Conservation (phyloP, 2,329 filamentous ascomycete species). For the Geosmithia putterillii region DNA sequence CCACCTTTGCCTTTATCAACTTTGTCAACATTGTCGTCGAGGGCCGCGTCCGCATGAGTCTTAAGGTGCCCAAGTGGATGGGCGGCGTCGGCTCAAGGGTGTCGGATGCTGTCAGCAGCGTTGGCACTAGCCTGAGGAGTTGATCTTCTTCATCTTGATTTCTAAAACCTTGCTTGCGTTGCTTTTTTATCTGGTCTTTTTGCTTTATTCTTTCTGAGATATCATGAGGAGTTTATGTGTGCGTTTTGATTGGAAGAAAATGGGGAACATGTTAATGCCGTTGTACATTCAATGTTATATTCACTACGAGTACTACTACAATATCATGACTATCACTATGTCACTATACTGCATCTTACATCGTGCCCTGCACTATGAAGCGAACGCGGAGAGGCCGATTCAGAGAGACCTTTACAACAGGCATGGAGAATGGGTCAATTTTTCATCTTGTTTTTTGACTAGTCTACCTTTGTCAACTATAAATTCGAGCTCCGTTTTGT, state of each 20-base stretch:
- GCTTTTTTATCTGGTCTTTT: constrained; percentile 3
- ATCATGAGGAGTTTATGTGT: constrained; percentile 1
- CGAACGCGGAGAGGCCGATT: too few species aligned
- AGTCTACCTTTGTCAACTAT: too few species aligned
- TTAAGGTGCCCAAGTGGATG: constrained; percentile 41
- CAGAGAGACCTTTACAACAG: too few species aligned
- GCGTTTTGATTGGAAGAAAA: not conserved
- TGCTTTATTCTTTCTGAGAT: constrained; percentile 3
- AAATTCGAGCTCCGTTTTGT: too few species aligned
- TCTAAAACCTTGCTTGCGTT: too few species aligned
- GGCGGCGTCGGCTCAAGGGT: constrained; percentile 28
- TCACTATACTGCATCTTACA: not conserved
- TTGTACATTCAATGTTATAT: not conserved
- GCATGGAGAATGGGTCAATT: too few species aligned
- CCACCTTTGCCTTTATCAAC: constrained; percentile 75
- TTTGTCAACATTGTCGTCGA: constrained; percentile 76
- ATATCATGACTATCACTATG: too few species aligned
- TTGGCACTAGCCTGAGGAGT: constrained; percentile 27
- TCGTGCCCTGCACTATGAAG: too few species aligned
- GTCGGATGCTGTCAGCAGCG: constrained; percentile 35
- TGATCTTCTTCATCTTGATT: constrained; percentile 3
- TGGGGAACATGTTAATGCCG: not conserved
- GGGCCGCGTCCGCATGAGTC: constrained; percentile 55
- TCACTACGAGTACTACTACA: not conserved
- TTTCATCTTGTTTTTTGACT: too few species aligned